These are phyloP conservation scores for Globisporangium perplexum DNA, from an alignment of 352 stramenopile species.

Conservation along the genomic window DNA sequence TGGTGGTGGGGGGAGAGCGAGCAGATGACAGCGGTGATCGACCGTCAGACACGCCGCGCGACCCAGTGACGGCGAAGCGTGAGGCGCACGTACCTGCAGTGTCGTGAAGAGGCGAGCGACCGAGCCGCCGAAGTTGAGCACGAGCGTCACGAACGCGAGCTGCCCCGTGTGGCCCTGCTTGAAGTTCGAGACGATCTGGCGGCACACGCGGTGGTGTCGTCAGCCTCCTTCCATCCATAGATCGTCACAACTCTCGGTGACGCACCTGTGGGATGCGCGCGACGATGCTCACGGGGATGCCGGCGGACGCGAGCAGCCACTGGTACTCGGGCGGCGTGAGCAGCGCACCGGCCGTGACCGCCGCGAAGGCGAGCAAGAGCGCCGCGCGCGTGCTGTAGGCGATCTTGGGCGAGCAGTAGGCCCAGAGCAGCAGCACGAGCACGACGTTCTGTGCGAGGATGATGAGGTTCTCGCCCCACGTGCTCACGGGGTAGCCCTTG, in stretches of 20 bases:
- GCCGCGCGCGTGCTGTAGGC: conserved; percentile 34
- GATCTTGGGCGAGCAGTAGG: conserved; percentile 60
- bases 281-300: conserved; percentile 75
- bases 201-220: neutral
- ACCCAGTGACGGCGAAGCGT: no score
- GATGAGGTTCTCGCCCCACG: conserved; percentile 82
- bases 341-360: conserved; percentile 45
- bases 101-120: conserved; percentile 85
- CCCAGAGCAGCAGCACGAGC: conserved; percentile 77
- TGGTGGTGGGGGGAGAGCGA: no score
- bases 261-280: conserved; percentile 74
- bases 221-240: neutral
- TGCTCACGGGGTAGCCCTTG: conserved; percentile 77
- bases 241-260: neutral
- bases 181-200: conserved; percentile 82
- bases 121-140: conserved; percentile 80
- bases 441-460: conserved; percentile 84
- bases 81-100: conserved; percentile 56
- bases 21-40: no score
- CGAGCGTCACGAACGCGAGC: conserved; percentile 77
- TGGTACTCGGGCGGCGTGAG: conserved; percentile 66
- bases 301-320: conserved; percentile 65
- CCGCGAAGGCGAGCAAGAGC: conserved; percentile 43
- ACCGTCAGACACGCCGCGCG: no score
- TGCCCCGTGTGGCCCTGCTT: conserved; percentile 88